These are phyloP conservation scores for Ophiocordyceps camponoti-floridani DNA, from an alignment of 2,329 filamentous ascomycete genomes.

Conservation along the genomic window DNA sequence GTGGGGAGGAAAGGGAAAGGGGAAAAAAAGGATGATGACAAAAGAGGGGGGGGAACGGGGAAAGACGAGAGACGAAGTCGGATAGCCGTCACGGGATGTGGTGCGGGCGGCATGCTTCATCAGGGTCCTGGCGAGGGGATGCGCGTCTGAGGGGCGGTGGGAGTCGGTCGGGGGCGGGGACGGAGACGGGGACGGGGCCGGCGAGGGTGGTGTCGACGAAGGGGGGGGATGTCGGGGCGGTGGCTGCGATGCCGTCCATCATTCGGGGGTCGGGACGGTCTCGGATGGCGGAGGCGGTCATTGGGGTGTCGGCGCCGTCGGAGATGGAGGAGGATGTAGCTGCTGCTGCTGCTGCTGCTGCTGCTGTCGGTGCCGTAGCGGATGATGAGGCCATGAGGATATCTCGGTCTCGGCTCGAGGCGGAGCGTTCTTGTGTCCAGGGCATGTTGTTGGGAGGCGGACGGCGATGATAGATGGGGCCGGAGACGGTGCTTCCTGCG, in stretches of 20 bases:
- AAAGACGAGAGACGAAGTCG: neutral
- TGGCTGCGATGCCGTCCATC: conserved; percentile 46
- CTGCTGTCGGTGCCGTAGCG: neutral
- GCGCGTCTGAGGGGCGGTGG: conserved; percentile 19
- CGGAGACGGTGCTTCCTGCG: conserved; percentile 68
- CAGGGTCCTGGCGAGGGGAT: conserved; percentile 37
- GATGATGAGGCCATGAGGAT: conserved; percentile 7
- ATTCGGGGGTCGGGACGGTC: conserved; percentile 44
- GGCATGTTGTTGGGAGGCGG: conserved; percentile 21
- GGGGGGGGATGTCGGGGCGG: conserved; percentile 27
- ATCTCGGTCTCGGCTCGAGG: conserved; percentile 24
- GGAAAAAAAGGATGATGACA: too few species aligned
- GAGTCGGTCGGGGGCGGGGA: conserved; percentile 14
- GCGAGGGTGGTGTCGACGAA: conserved; percentile 49
- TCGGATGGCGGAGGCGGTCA: conserved; percentile 25
- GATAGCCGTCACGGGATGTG: neutral
- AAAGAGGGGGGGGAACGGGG: neutral
- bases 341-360: too few species aligned
- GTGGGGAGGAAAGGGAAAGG: too few species aligned
- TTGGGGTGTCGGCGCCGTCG: conserved; percentile 19
- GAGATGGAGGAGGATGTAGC: too few species aligned
- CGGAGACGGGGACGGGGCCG: conserved; percentile 36
- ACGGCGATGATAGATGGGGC: conserved; percentile 48
- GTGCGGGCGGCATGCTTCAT: conserved; percentile 32
- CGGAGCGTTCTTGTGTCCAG: conserved; percentile 30